These are phyloP conservation scores for Alliaria petiolata DNA, from an alignment of 345 rosid species.

Conservation along the genomic window DNA sequence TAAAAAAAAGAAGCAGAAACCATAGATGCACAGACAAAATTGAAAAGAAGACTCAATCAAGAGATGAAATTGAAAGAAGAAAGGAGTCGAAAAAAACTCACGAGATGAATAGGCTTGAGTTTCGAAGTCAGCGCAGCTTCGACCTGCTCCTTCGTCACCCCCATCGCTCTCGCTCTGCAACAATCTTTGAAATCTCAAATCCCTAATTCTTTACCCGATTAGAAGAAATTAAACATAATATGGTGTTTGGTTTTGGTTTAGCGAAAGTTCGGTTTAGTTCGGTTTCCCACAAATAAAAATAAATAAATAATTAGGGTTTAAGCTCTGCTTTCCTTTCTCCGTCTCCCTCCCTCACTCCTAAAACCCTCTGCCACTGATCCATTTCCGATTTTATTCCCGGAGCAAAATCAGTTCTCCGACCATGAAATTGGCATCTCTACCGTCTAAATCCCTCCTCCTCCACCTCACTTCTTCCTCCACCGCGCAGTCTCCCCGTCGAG, in stretches of 20 bases:
- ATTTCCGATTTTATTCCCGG: neutral
- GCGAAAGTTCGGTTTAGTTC: neutral
- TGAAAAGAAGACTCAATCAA: neutral
- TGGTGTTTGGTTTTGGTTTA: neutral
- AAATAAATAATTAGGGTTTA: constrained; percentile 23
- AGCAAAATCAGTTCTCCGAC: constrained; percentile 11
- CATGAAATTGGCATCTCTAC: constrained; percentile 32
- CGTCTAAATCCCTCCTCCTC: constrained; percentile 25
- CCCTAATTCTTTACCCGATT: constrained; percentile 10
- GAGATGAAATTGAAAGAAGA: constrained; percentile 3
- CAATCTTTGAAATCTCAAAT: neutral
- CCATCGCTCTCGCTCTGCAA: constrained; percentile 40
- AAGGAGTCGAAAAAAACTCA: constrained; percentile 26
- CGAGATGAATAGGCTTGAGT: constrained; percentile 71
- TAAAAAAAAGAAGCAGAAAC: too few relatives aligned
- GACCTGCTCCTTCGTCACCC: constrained; percentile 79
- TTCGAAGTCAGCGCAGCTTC: constrained; percentile 71
- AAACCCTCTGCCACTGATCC: constrained; percentile 13
- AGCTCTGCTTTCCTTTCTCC: neutral
- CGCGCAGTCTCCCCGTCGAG: constrained; percentile 1
- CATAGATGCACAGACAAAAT: too few relatives aligned
- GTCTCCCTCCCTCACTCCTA: constrained; percentile 22
- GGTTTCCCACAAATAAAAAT: neutral
- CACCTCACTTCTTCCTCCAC: constrained; percentile 26
- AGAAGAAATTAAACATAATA: neutral